Conservation (phyloP, 106 monocot genomes). For the Apostasia shenzhenica region DNA sequence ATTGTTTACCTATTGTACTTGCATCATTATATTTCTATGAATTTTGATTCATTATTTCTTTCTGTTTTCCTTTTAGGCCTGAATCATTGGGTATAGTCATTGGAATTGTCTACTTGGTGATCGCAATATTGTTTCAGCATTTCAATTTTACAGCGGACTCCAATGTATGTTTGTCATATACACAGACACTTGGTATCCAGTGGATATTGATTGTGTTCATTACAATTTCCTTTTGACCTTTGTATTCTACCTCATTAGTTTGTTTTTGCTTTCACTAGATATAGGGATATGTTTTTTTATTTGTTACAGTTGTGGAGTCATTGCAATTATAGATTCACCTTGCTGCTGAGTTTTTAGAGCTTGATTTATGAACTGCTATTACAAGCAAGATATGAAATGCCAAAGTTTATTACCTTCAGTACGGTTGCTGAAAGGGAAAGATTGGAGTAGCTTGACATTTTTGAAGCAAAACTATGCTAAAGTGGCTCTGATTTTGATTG, state of each 20-base stretch:
- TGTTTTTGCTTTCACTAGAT: neutral
- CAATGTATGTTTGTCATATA: slow-evolving; percentile 38
- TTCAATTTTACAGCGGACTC: slow-evolving; percentile 89
- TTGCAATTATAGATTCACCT: no score
- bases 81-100: slow-evolving; percentile 89
- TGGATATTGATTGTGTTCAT: neutral
- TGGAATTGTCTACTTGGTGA: slow-evolving; percentile 81
- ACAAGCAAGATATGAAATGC: no score
- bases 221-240: neutral
- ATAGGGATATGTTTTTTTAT: neutral
- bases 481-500: neutral
- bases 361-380: no score
- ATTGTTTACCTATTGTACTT: neutral
- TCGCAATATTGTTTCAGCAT: slow-evolving; percentile 86
- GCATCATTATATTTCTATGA: neutral
- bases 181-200: neutral
- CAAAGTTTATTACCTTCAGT: no score
- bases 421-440: no score
- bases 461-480: no score
- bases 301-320: no score
- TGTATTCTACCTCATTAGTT: neutral
- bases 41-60: slow-evolving; percentile 3
- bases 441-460: no score
- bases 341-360: no score
- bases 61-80: slow-evolving; percentile 51